Percentiles rank a stretch among this genome's conserved stretches.
These are phyloP conservation scores for Geosmithia putterillii DNA, from an alignment of 2,329 filamentous ascomycete species.

Conservation along the genomic window DNA sequence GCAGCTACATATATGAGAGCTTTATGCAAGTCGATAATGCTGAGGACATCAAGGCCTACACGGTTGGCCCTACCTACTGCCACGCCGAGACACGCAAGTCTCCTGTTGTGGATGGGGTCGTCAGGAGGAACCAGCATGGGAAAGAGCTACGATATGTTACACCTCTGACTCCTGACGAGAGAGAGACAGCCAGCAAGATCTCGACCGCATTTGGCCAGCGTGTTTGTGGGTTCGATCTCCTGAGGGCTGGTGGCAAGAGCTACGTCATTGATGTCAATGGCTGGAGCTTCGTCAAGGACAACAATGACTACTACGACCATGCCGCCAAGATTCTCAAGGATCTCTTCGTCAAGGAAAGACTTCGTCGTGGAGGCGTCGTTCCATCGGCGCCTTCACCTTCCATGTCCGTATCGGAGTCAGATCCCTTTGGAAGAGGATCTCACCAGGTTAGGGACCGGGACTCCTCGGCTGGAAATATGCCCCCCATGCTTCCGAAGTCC, in stretches of 20 bases:
- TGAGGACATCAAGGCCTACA: conserved; percentile 98
- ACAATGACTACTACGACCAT: conserved; percentile 95
- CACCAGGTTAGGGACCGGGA: conserved; percentile 27
- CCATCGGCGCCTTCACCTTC: conserved; percentile 38
- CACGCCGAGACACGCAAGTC: conserved; percentile 97
- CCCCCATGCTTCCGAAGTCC: conserved; percentile 11
- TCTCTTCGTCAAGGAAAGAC: conserved; percentile 74
- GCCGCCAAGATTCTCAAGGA: conserved; percentile 76
- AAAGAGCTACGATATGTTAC: conserved; percentile 97
- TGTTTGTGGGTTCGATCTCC: conserved; percentile 89
- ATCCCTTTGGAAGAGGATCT: conserved; percentile 21
- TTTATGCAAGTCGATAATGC: conserved; percentile 95
- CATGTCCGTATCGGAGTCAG: conserved; percentile 22
- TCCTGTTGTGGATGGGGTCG: conserved; percentile 90
- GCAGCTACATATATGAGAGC: conserved; percentile 93
- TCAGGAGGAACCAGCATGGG: conserved; percentile 90
- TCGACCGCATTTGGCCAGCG: conserved; percentile 85
- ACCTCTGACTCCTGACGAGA: conserved; percentile 66
- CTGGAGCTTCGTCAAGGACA: conserved; percentile 99
- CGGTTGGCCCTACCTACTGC: conserved; percentile 83
- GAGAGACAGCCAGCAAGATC: conserved; percentile 78
- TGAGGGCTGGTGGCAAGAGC: conserved; percentile 78
- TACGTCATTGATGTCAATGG: conserved; percentile 99
- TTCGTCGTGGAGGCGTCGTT: conserved; percentile 48
- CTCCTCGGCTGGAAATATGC: conserved; percentile 7